Percentiles rank a stretch among this genome's conserved stretches.
Evolutionary conservation across 345 rosid species (phyloP).

Genomic region (Citrus australasica): DNA sequence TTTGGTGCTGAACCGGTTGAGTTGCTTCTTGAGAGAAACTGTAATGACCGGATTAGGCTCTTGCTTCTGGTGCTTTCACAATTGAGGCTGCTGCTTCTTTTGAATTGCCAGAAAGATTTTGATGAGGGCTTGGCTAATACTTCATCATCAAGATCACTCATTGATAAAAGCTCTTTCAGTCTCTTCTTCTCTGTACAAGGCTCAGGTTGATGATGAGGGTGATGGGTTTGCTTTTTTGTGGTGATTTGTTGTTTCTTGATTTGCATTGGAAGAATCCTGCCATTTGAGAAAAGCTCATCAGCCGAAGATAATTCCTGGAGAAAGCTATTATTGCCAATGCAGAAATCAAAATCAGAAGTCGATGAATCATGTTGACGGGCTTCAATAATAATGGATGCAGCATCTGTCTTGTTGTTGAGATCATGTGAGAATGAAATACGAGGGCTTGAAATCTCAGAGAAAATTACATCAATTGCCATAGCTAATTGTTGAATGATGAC

Average conservation of each 20-base stretch:
- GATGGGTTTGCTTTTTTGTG: slow-evolving; percentile 2
- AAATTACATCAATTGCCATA: slow-evolving; percentile 73
- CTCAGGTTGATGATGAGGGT: slow-evolving; percentile 17
- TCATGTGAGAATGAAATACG: slow-evolving; percentile 76
- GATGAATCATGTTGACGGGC: not conserved
- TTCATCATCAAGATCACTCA: slow-evolving; percentile 22
- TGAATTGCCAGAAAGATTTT: slow-evolving; percentile 70
- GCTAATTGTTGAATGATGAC: not conserved
- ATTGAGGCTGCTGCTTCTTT: slow-evolving; percentile 79
- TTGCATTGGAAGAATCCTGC: slow-evolving; percentile 70
- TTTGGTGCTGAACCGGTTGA: slow-evolving; percentile 81
- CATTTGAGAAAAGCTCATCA: slow-evolving; percentile 86
- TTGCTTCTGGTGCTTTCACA: slow-evolving; percentile 51
- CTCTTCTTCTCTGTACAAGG: slow-evolving; percentile 55
- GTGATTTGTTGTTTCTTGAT: slow-evolving; percentile 42
- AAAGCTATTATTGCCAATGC: slow-evolving; percentile 38
- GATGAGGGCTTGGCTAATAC: slow-evolving; percentile 15
- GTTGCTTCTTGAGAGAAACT: slow-evolving; percentile 75
- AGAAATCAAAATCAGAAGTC: slow-evolving; percentile 61
- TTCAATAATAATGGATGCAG: not conserved
- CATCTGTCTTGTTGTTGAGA: slow-evolving; percentile 42
- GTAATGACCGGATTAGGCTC: slow-evolving; percentile 53
- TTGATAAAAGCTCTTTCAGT: slow-evolving; percentile 64
- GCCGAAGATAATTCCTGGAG: slow-evolving; percentile 64
- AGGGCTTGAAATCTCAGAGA: slow-evolving; percentile 60